These are phyloP conservation scores for Thalassiosira livingstoniorum DNA, from an alignment of 352 stramenopile genomes.

Conservation along the genomic window DNA sequence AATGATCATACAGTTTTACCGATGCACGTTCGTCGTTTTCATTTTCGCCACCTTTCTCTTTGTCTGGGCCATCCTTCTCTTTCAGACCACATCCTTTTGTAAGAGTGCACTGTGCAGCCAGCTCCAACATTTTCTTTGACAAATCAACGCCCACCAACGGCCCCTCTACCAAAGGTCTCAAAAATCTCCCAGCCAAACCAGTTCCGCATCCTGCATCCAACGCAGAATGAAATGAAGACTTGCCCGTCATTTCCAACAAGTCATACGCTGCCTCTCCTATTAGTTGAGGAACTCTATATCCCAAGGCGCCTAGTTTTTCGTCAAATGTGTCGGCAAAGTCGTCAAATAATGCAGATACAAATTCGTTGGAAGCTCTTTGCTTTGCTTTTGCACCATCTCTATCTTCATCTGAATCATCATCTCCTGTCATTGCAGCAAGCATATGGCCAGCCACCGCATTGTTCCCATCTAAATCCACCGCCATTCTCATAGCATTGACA, in stretches of 20 bases:
- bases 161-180: constrained; percentile 64
- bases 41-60: constrained; percentile 15
- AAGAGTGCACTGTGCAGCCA: constrained; percentile 66
- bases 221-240: constrained; percentile 43
- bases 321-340: constrained; percentile 83
- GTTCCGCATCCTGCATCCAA: constrained; percentile 84
- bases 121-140: constrained; percentile 78
- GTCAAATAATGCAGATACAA: constrained; percentile 82
- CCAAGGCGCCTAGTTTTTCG: constrained; percentile 71
- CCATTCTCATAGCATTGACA: constrained; percentile 64
- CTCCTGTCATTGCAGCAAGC: constrained; percentile 38
- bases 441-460: constrained; percentile 62
- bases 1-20: constrained; percentile 66
- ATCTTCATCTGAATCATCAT: constrained; percentile 10
- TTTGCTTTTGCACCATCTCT: constrained; percentile 27
- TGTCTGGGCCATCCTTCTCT: constrained; percentile 11
- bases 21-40: constrained; percentile 41
- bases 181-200: constrained; percentile 71
- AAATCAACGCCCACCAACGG: constrained; percentile 78
- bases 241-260: constrained; percentile 26
- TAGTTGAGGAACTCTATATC: constrained; percentile 74
- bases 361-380: constrained; percentile 71
- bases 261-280: constrained; percentile 58
- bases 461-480: constrained; percentile 56
- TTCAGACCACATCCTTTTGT: constrained; percentile 65